Conservation (phyloP, 208 protist species). For the Trypanosoma caninum region DNA sequence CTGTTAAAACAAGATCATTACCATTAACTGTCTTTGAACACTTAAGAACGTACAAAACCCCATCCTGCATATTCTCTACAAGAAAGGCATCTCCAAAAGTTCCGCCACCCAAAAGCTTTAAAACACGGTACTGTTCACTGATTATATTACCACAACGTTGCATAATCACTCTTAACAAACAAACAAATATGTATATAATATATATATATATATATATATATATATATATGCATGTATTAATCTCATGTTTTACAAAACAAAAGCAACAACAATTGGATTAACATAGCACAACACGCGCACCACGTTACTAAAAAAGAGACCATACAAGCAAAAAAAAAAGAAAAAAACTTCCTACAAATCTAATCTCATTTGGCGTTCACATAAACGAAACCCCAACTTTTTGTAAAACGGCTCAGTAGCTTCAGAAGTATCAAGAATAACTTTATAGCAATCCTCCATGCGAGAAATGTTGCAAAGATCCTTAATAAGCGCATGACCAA, state of each 20-base stretch:
- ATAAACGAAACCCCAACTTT: slow-evolving; percentile 54
- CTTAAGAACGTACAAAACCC: slow-evolving; percentile 47
- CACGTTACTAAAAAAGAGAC: not conserved
- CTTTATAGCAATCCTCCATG: slow-evolving; percentile 72
- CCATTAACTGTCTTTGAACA: slow-evolving; percentile 20
- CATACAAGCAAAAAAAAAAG: not conserved
- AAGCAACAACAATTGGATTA: not conserved
- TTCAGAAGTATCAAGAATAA: slow-evolving; percentile 79
- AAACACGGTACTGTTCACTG: slow-evolving; percentile 14
- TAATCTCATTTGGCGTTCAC: slow-evolving; percentile 73
- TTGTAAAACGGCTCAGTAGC: slow-evolving; percentile 49
- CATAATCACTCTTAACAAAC: slow-evolving; percentile 6
- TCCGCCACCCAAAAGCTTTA: slow-evolving; percentile 33
- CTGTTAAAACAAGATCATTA: slow-evolving; percentile 26
- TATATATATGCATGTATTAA: not conserved
- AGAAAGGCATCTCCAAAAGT: slow-evolving; percentile 47
- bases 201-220: slow-evolving; percentile 11
- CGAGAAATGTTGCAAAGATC: slow-evolving; percentile 39
- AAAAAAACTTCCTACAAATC: slow-evolving; percentile 27
- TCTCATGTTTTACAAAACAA: not conserved
- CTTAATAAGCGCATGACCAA: slow-evolving; percentile 52
- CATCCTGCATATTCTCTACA: slow-evolving; percentile 24
- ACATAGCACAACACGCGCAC: not conserved
- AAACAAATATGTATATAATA: not conserved
- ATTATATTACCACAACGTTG: not conserved